phyloP scores from a whole-genome alignment of 331 rosid species.

The Saraca asoca region DNA sequence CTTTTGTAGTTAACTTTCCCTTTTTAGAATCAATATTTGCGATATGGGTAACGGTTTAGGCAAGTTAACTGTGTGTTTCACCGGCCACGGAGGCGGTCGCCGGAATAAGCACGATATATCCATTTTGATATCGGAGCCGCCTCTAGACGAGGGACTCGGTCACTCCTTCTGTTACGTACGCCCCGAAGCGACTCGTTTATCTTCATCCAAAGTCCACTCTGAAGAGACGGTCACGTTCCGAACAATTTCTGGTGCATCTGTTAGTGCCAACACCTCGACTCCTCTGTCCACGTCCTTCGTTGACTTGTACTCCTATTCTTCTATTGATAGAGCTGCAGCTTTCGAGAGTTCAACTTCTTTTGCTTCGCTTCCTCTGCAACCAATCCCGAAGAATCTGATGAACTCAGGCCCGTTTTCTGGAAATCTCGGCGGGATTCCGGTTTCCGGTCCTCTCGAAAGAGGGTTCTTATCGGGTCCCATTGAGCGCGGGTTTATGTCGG shows the following conservation, averaged over 20 bases:
- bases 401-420: conserved; percentile 75
- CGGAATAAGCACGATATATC: conserved; percentile 57
- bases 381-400: conserved; percentile 59
- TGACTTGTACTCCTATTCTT: conserved; percentile 69
- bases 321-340: conserved; percentile 85
- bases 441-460: conserved; percentile 79
- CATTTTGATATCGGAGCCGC: conserved; percentile 55
- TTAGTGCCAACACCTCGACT: conserved; percentile 92
- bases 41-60: conserved; percentile 91
- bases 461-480: conserved; percentile 93
- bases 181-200: conserved; percentile 70
- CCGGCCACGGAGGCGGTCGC: conserved; percentile 50
- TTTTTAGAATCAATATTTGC: neutral
- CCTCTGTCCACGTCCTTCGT: conserved; percentile 80
- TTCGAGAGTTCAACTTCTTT: conserved; percentile 86
- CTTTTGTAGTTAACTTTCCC: conserved; percentile 9
- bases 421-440: conserved; percentile 47
- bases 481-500: conserved; percentile 95
- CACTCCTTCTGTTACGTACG: conserved; percentile 95
- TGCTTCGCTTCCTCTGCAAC: conserved; percentile 88
- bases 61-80: conserved; percentile 77
- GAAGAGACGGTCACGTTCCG: conserved; percentile 88
- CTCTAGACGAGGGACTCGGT: conserved; percentile 83
- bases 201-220: conserved; percentile 78
- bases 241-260: conserved; percentile 91